Conservation (phyloP, 345 rosid genomes). For the Citropsis articulata region DNA sequence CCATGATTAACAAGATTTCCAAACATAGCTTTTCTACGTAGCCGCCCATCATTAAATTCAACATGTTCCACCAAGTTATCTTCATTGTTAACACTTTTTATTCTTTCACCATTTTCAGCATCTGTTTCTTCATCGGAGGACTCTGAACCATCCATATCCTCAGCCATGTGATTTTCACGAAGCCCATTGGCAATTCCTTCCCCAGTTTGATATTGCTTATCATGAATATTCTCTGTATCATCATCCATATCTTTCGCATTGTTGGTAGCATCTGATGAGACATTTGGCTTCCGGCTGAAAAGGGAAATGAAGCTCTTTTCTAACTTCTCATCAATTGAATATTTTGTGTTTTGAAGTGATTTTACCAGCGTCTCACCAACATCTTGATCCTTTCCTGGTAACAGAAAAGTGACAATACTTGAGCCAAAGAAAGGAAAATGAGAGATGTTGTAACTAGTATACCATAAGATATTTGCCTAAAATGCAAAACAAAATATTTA, state of each 20-base stretch:
- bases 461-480: not conserved
- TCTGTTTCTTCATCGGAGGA: slow-evolving; percentile 39
- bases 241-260: slow-evolving; percentile 30
- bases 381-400: slow-evolving; percentile 64
- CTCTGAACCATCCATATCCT: slow-evolving; percentile 40
- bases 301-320: slow-evolving; percentile 65
- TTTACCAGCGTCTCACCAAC: slow-evolving; percentile 81
- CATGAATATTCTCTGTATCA: slow-evolving; percentile 19
- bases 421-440: not conserved
- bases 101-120: slow-evolving; percentile 13
- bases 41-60: slow-evolving; percentile 68
- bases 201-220: slow-evolving; percentile 25
- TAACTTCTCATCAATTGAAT: slow-evolving; percentile 84
- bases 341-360: slow-evolving; percentile 79
- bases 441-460: too few species aligned
- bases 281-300: slow-evolving; percentile 47
- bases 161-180: slow-evolving; percentile 32
- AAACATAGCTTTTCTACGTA: slow-evolving; percentile 79
- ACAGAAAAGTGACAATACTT: slow-evolving; percentile 4
- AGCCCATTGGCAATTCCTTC: slow-evolving; percentile 28
- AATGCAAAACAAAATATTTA: not conserved
- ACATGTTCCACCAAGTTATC: slow-evolving; percentile 41
- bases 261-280: slow-evolving; percentile 30
- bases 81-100: slow-evolving; percentile 22
- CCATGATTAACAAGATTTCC: slow-evolving; percentile 33